Evolutionary conservation across 2,329 filamentous ascomycete genomes (phyloP), one percentile per base, ranked within the genome.

Genomic region (Trichoderma endophyticum): DNA sequence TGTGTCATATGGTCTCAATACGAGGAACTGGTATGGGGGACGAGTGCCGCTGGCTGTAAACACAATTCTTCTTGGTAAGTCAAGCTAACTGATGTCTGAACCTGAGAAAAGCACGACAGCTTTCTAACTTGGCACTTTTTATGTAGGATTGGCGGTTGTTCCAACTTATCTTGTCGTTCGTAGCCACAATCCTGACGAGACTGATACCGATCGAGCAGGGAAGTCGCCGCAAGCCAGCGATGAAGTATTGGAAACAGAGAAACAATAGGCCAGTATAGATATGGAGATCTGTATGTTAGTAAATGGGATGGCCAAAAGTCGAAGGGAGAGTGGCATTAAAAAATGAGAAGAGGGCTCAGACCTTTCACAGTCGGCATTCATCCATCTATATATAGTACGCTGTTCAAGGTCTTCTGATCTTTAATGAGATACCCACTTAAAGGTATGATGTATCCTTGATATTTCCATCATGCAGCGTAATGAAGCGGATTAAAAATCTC

Each of bases 1-100:
- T 2, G 76, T 83, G 9, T 78, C 78, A n/a, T 84, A 78, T 65
- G 82, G 82, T 0, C 66, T 84, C 2, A 83, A 83, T 63, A 82
- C 81, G 0, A 77, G 73, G 9, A 76, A 80, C n/a, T 83, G 81
- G 82, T 70, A 77, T 9, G 81, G 81, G 0, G 81, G 81, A 0
- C 77, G 81, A 15, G 81, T 83, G 15, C 82, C 82, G 2, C 66
- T 83, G 43, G 81, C 78, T 6, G 77, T 83, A 7, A 83, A 82
- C 57, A 83, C 81, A 0, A 79, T 82, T 56, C 74, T 83, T 36
- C 75, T 83, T 1, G 79, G 81, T 81, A 76, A 75, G 79, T 70
- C 7, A 18, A 18, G 18, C 3, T 9, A 15, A n/a, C 3, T 6
- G 21, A 21, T 21, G 7, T 24, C 3, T 48, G 4, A 8, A 5